Conservation (phyloP, 202 grass and related monocot genomes). For the Eragrostis tef region DNA sequence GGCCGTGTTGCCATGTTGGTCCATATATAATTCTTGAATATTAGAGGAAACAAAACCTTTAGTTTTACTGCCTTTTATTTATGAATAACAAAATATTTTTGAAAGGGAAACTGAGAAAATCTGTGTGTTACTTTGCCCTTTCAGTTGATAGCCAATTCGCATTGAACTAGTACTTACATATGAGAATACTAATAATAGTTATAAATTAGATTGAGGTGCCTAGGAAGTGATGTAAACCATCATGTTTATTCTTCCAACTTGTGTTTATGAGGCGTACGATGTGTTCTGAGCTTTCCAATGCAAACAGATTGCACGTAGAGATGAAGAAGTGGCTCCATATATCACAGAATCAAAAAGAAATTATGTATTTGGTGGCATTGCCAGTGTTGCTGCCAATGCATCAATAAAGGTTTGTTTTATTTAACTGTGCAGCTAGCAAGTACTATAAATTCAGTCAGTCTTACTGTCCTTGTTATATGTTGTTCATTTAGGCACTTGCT, state of each 20-base stretch:
- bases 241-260: slow-evolving; percentile 8
- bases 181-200: background rate
- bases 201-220: slow-evolving; percentile 20
- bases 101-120: slow-evolving; percentile 3
- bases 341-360: slow-evolving; percentile 83
- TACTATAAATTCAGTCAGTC: slow-evolving; percentile 30
- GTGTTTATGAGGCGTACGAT: background rate
- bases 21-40: background rate
- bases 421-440: slow-evolving; percentile 10
- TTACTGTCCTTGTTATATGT: slow-evolving; percentile 38
- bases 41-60: background rate
- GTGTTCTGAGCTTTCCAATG: slow-evolving; percentile 28
- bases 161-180: background rate
- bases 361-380: slow-evolving; percentile 94
- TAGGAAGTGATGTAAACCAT: slow-evolving; percentile 10
- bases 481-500: slow-evolving; percentile 68
- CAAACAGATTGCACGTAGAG: slow-evolving; percentile 69
- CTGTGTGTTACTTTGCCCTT: background rate
- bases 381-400: slow-evolving; percentile 89
- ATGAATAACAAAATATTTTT: background rate
- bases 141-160: background rate
- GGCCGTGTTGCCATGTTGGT: background rate
- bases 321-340: slow-evolving; percentile 92
- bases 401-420: slow-evolving; percentile 82
- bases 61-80: slow-evolving; percentile 1